phyloP scores from a whole-genome alignment of 495 filamentous ascomycete genomes.

The Pseudoneurospora amorphoporcata region DNA sequence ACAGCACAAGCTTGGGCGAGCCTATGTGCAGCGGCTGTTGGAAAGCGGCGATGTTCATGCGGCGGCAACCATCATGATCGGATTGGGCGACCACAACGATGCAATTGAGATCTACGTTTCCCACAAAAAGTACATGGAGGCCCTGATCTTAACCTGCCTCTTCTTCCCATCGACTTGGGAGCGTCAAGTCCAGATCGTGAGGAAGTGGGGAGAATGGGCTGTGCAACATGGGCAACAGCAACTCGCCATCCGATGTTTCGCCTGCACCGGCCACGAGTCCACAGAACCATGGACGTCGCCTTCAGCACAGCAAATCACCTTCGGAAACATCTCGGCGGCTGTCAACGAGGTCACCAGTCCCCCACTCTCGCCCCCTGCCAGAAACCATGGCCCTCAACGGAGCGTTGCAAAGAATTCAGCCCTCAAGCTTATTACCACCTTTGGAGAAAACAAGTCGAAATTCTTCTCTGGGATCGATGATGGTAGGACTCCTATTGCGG shows the following conservation, averaged over 20 bases:
- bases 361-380: constrained; percentile 44
- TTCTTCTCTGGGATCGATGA: constrained; percentile 60
- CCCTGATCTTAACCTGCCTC: constrained; percentile 67
- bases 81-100: constrained; percentile 85
- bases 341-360: constrained; percentile 47
- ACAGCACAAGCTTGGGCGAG: constrained; percentile 81
- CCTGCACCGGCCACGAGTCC: constrained; percentile 67
- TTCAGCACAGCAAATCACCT: constrained; percentile 57
- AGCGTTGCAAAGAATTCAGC: constrained; percentile 67
- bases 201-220: constrained; percentile 91
- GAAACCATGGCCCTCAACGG: constrained; percentile 42
- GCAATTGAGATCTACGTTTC: constrained; percentile 96
- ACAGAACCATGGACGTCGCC: constrained; percentile 77
- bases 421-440: constrained; percentile 87
- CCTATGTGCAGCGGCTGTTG: constrained; percentile 82
- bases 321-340: constrained; percentile 35
- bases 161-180: constrained; percentile 76
- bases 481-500: constrained; percentile 66
- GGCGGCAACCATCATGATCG: constrained; percentile 81
- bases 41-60: constrained; percentile 88
- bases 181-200: constrained; percentile 72
- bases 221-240: constrained; percentile 78
- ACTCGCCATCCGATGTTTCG: constrained; percentile 85
- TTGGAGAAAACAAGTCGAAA: constrained; percentile 52
- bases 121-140: constrained; percentile 84